Base-by-base conservation (phyloP, 2,329 filamentous ascomycete genomes). In the Rhynchosporium secalis region DNA sequence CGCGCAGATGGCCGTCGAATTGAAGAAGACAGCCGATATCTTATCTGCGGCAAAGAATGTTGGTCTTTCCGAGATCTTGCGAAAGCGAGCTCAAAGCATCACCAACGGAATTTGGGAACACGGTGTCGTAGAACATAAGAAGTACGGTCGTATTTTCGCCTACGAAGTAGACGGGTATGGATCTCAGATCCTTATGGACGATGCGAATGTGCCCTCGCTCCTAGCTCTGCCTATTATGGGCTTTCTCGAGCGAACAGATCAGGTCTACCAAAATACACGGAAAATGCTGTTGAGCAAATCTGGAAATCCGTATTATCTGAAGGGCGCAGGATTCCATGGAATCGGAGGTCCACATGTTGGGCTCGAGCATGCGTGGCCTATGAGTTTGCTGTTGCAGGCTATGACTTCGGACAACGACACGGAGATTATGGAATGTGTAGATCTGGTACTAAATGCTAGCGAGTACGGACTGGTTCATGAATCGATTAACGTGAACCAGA, bases 1-100 rank as follows among this genome's bases (percentile, higher is more conserved):
- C 73, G 95, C 95, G 29, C 94, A 96, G 88, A 96, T 99, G 83
- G 88, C 92, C 2, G 90, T 94, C 0, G 92, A 99, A 76, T 80
- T 99, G 31, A 85, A 87, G 66, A 87, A 90, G 47, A 87, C 90
- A 0, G 86, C 91, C 0, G 79, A 81, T 5, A 80, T 96, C 26
- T 82, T 98, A n/a, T 78, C 79, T 58, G 79, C 80, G 5, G 84
- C 81, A 1, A 84, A 71, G 40, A 69, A 89, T 54, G 74, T 80
- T 3, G 76, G 85, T 0, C 71, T 85, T 6, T 79, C 84, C 0
- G 77, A 83, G 43, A 75, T 79, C 1, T 80, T 91, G 51, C 85
- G 87, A 12, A 74, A 77, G 43, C 84, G 84, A 78, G 82, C 84
- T 68, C 75, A 82, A 65, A 80, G 75, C 3, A 92, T 99, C 52